Percentiles rank a stretch among this genome's conserved stretches.
Evolutionary conservation across 495 filamentous ascomycete genomes (phyloP).

Genomic region (Xylaria nigripes): DNA sequence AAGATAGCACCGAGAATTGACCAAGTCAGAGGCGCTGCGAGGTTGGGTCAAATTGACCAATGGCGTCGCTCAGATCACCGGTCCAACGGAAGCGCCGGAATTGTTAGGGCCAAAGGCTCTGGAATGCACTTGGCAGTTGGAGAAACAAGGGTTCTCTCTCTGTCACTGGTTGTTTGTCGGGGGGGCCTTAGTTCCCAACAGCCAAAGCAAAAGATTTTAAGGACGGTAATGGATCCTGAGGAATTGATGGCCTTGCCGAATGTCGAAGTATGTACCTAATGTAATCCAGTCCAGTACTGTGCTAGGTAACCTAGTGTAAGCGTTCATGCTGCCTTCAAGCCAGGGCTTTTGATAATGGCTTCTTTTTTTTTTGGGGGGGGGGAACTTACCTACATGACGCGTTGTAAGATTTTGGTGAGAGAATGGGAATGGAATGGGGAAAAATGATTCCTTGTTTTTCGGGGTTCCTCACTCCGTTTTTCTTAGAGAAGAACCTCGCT

Average conservation of each 20-base stretch:
- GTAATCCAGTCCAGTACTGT: not conserved
- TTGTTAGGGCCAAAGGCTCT: constrained; percentile 1
- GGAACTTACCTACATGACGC: not conserved
- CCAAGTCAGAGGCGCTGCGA: not conserved
- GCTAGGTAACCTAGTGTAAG: not conserved
- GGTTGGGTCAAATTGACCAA: constrained; percentile 4
- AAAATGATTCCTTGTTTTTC: not conserved
- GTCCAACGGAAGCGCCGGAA: constrained; percentile 10
- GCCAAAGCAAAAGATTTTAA: no score
- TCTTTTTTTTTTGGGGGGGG: no score
- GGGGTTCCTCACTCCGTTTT: not conserved
- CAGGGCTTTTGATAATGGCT: not conserved
- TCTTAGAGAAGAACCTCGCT: not conserved
- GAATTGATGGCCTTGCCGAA: no score
- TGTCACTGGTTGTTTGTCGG: not conserved
- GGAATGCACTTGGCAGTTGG: constrained; percentile 3
- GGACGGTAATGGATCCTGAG: no score
- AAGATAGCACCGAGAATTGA: constrained; percentile 1
- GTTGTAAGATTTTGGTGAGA: not conserved
- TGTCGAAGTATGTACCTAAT: not conserved
- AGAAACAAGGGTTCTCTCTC: not conserved
- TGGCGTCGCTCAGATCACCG: not conserved
- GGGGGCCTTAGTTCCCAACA: no score
- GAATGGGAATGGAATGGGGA: not conserved
- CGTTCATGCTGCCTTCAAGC: not conserved